Evolutionary conservation across 495 filamentous ascomycete species (phyloP).

Genomic region (Neurospora sp.): DNA sequence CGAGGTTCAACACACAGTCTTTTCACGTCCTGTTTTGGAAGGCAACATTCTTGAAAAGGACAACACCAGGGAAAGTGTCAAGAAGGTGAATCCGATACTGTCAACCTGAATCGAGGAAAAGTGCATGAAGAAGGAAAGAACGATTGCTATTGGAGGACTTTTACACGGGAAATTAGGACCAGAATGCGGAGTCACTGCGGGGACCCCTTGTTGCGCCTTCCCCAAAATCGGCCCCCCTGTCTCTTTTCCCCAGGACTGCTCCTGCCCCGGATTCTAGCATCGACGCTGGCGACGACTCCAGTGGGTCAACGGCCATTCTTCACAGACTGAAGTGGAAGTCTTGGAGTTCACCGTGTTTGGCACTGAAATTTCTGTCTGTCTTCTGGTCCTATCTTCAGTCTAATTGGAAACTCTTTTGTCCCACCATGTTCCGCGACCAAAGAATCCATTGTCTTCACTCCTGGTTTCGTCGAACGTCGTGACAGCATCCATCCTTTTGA

Average conservation of each 20-base stretch:
- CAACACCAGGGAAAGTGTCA: not conserved
- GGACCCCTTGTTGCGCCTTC: slow-evolving; percentile 6
- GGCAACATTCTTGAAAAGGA: not conserved
- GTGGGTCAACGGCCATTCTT: not conserved
- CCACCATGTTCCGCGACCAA: not conserved
- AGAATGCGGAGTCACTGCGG: slow-evolving; percentile 15
- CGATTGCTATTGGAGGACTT: slow-evolving; percentile 13
- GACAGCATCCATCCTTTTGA: not conserved
- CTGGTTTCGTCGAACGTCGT: not conserved
- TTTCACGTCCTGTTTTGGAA: not conserved
- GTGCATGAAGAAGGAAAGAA: not conserved
- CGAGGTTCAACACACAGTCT: not conserved
- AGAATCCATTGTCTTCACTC: not conserved
- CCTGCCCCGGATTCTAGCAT: not conserved
- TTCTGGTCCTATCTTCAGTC: not conserved
- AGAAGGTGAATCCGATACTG: not conserved
- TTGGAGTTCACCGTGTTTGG: not conserved
- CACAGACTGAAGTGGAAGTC: not conserved
- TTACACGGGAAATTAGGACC: slow-evolving; percentile 6
- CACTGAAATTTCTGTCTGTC: not conserved
- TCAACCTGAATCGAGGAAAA: not conserved
- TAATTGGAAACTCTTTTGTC: not conserved
- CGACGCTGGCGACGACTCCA: not conserved
- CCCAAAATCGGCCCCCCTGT: not conserved
- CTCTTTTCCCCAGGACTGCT: not conserved